Base-by-base conservation (phyloP, 208 protist species). In the Herpetomonas samuelpessoai region DNA sequence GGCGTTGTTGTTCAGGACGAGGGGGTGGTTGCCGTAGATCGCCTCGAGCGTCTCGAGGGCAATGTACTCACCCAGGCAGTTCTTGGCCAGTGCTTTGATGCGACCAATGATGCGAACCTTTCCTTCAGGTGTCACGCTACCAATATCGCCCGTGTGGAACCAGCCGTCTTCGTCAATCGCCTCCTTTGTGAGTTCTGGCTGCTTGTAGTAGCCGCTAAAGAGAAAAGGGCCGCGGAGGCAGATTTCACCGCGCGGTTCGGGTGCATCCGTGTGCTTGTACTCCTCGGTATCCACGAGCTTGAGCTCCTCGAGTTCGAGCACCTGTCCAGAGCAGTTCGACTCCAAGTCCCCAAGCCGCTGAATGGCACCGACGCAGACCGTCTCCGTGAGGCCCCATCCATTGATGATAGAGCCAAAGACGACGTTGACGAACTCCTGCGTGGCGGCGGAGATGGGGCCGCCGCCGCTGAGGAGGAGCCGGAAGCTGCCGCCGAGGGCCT, bases 341-440 rank as follows among this genome's bases (percentile, higher is more conserved):
- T 71, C 55, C 38, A 80, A 12, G 61, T 93, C 85, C 1, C 86
- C 75, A 1, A 74, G 21, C 2, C 68, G 64, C 65, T 89, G 80
- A 22, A 84, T 79, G 7, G 62, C 65, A 14, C 88, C 83, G 16
- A 71, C 62, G 62, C 82, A 85, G 18, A 79, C 66, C 16, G 89
- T 93, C 71, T 97, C 89, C 10, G 91, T 96, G 16, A 96, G 65
- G 30, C 86, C 93, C 81, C 91, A 97, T 31, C 91, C 91, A 31
- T 91, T 65, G 57, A 90, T 60, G 28, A 94, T 28, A 38, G 48
- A 54, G 25, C 83, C 77, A 49, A 91, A 91, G 2, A 87, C 71
- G 22, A 94, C 85, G 65, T 87, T 86, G 0, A 97, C 53, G 68
- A 92, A 96, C 62, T 93, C 86, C 57, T 93, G 84, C 27, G 83